Evolutionary conservation across 345 rosid species (phyloP).

Genomic region (Hibiscus trionum): DNA sequence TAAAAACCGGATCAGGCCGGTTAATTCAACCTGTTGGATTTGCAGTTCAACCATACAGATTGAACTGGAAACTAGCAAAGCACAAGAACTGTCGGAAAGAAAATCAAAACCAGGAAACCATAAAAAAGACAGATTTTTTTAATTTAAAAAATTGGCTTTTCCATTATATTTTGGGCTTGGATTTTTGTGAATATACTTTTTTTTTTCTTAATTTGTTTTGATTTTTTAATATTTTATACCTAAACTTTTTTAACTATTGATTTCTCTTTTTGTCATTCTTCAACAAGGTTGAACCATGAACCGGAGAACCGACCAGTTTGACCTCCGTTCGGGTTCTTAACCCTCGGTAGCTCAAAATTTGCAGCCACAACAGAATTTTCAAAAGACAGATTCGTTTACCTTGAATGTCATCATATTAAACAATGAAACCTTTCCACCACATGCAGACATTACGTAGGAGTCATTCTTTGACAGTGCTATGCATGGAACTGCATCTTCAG

Average conservation of each 20-base stretch:
- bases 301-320: neutral
- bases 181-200: neutral
- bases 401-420: conserved; percentile 59
- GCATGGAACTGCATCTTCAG: conserved; percentile 41
- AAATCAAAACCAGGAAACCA: neutral
- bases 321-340: neutral
- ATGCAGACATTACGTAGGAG: conserved; percentile 54
- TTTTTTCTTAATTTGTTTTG: neutral
- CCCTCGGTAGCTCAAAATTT: neutral
- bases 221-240: neutral
- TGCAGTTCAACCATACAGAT: neutral
- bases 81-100: too few relatives aligned
- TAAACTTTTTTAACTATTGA: neutral
- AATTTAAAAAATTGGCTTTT: neutral
- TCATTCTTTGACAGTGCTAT: conserved; percentile 54
- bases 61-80: neutral
- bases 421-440: conserved; percentile 47
- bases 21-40: too few relatives aligned
- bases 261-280: neutral
- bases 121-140: neutral
- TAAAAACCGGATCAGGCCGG: neutral
- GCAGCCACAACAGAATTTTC: neutral
- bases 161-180: neutral
- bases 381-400: conserved; percentile 18
- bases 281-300: neutral